A percentile compares a stretch with the other conserved stretches of the same genome.
Evolutionary conservation across 768 basidiomycete species (phyloP).

Genomic region (Pholiota conissans): DNA sequence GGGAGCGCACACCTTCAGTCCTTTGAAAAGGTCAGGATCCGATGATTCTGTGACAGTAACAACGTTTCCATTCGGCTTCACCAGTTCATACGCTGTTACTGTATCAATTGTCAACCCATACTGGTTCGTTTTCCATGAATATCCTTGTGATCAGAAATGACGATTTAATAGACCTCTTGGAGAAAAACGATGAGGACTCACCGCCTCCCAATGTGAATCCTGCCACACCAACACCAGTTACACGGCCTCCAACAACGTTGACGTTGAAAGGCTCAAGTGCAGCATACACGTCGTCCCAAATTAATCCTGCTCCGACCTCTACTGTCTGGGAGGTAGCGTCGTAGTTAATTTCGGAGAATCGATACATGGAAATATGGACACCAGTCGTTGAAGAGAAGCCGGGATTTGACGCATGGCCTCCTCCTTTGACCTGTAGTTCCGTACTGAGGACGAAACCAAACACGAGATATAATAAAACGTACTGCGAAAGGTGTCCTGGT

Average conservation of each 20-base stretch:
- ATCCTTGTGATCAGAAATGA: slow-evolving; percentile 36
- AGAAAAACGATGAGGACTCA: slow-evolving; percentile 18
- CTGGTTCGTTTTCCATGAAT: slow-evolving; percentile 65
- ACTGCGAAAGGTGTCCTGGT: slow-evolving; percentile 57
- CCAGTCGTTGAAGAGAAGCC: slow-evolving; percentile 62
- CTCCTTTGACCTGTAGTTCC: slow-evolving; percentile 56
- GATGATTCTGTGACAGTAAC: slow-evolving; percentile 32
- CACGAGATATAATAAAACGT: slow-evolving; percentile 11
- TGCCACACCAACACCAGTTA: slow-evolving; percentile 58
- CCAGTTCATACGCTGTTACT: slow-evolving; percentile 55
- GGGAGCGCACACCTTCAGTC: slow-evolving; percentile 30
- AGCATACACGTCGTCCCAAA: slow-evolving; percentile 67
- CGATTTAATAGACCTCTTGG: background rate
- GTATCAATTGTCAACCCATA: slow-evolving; percentile 60
- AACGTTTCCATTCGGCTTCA: slow-evolving; percentile 52
- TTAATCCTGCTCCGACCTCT: slow-evolving; percentile 43
- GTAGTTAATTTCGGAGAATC: slow-evolving; percentile 47
- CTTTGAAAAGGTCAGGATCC: slow-evolving; percentile 41
- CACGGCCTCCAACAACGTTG: slow-evolving; percentile 60
- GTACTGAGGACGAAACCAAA: background rate
- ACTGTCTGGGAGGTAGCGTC: slow-evolving; percentile 38
- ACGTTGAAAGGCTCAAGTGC: slow-evolving; percentile 48
- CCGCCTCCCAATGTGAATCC: slow-evolving; percentile 63
- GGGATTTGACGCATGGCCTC: slow-evolving; percentile 55
- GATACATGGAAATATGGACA: slow-evolving; percentile 56